Conservation (phyloP, 2,329 filamentous ascomycete species). For the Aspergillus awamori region DNA sequence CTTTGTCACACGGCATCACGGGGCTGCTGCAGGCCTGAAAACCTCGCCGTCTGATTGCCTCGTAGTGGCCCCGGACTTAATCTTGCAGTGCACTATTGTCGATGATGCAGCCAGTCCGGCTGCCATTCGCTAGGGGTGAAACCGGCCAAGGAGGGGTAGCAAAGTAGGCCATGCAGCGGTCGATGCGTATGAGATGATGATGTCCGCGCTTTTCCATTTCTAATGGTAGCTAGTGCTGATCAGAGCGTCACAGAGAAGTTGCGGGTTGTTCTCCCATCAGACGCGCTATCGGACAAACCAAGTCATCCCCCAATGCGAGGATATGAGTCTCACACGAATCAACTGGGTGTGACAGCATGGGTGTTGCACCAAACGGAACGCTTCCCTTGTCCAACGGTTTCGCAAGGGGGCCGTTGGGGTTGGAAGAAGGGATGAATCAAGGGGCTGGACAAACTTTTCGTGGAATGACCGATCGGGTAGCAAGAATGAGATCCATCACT, state of each 20-base stretch:
- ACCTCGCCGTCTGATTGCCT: background rate
- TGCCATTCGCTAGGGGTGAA: background rate
- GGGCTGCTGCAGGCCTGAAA: constrained; percentile 8
- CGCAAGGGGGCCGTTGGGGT: constrained; percentile 6
- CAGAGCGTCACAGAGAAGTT: too few relatives aligned
- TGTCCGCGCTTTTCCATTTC: background rate
- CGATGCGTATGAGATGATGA: background rate
- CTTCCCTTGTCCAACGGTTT: constrained; percentile 1
- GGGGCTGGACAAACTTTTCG: background rate
- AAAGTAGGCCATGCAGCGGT: background rate
- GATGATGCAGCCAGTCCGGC: constrained; percentile 6
- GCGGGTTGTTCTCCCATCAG: background rate
- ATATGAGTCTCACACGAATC: background rate
- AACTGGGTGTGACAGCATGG: background rate
- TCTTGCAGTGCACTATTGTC: constrained; percentile 12
- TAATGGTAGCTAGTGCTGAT: too few relatives aligned
- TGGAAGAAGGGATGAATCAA: constrained; percentile 14
- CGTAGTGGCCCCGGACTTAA: background rate
- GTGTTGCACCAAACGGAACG: background rate
- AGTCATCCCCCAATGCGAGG: background rate
- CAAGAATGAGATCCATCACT: constrained; percentile 11
- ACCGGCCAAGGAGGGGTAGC: background rate
- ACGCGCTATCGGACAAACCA: background rate
- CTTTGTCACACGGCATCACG: constrained; percentile 17
- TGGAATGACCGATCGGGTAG: constrained; percentile 18